These are phyloP conservation scores for Stemphylium vesicarium DNA, from an alignment of 2,329 filamentous ascomycete species.

Conservation along the genomic window DNA sequence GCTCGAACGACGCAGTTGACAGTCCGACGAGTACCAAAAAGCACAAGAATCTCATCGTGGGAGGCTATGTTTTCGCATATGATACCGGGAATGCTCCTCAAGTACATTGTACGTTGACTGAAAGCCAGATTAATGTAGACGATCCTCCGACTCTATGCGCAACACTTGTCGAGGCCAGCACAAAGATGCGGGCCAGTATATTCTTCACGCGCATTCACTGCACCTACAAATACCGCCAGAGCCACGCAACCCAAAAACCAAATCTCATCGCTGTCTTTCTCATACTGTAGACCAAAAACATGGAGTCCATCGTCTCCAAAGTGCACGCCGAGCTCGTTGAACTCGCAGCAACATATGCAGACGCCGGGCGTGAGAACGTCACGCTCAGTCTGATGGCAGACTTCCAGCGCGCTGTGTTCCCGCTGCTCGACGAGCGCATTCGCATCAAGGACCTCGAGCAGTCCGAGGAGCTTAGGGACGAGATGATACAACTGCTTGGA, in stretches of 20 bases:
- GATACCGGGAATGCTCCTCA: constrained; percentile 4
- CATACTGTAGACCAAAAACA: constrained; percentile 3
- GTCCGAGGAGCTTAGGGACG: constrained; percentile 1
- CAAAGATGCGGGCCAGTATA: not conserved
- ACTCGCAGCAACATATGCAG: not conserved
- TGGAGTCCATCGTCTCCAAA: constrained; percentile 2
- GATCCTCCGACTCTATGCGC: constrained; percentile 1
- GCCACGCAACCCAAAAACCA: not conserved
- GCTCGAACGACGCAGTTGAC: not conserved
- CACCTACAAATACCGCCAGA: constrained; percentile 1
- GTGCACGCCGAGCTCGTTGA: not conserved
- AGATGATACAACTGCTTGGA: not conserved
- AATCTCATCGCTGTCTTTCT: not conserved
- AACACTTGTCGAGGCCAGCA: not conserved
- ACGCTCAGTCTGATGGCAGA: constrained; percentile 4
- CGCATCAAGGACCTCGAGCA: constrained; percentile 5
- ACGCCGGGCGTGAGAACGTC: not conserved
- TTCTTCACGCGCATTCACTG: not conserved
- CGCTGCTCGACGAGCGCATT: not conserved
- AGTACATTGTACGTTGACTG: constrained; percentile 10
- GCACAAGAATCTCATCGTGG: not conserved
- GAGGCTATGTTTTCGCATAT: not conserved
- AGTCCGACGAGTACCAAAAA: not conserved
- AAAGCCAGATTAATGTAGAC: constrained; percentile 3
- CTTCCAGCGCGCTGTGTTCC: constrained; percentile 6